These are phyloP conservation scores for Yamadazyma songkhlaensis DNA, from an alignment of 1,139 yeast species.

Conservation along the genomic window DNA sequence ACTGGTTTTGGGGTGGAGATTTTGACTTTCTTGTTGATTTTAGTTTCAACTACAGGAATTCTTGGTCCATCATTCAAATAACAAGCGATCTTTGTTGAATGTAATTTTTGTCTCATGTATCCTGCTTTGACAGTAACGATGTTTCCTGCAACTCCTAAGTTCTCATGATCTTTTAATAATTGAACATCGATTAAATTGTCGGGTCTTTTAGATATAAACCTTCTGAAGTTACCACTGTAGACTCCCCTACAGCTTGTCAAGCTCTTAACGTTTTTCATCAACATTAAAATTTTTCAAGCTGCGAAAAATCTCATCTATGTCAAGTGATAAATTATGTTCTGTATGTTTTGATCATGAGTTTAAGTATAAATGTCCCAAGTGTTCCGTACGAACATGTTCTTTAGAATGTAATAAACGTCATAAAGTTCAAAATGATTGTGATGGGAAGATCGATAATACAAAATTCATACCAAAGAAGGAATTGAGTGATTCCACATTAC, in stretches of 20 bases:
- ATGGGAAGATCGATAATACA: slow-evolving; percentile 65
- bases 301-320: neutral
- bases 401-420: slow-evolving; percentile 69
- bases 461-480: slow-evolving; percentile 51
- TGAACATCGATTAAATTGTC: slow-evolving; percentile 51
- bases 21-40: slow-evolving; percentile 6
- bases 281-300: slow-evolving; percentile 1
- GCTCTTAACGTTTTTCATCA: neutral
- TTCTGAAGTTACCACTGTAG: too few relatives aligned
- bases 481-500: slow-evolving; percentile 25
- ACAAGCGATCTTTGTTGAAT: slow-evolving; percentile 68
- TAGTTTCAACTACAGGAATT: slow-evolving; percentile 37
- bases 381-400: slow-evolving; percentile 66
- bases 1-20: slow-evolving; percentile 10
- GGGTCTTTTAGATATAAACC: slow-evolving; percentile 30
- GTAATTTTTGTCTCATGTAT: slow-evolving; percentile 76
- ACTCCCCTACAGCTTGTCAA: neutral
- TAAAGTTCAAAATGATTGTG: slow-evolving; percentile 59
- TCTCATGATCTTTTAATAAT: slow-evolving; percentile 62
- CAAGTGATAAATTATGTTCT: slow-evolving; percentile 30
- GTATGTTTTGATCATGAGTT: slow-evolving; percentile 46
- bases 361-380: slow-evolving; percentile 86
- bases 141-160: slow-evolving; percentile 66
- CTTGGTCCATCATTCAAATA: slow-evolving; percentile 59
- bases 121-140: slow-evolving; percentile 77